Percentiles rank a stretch among this genome's conserved stretches.
Evolutionary conservation across 2,329 filamentous ascomycete species (phyloP).

Genomic region (Zasmidium cellare): DNA sequence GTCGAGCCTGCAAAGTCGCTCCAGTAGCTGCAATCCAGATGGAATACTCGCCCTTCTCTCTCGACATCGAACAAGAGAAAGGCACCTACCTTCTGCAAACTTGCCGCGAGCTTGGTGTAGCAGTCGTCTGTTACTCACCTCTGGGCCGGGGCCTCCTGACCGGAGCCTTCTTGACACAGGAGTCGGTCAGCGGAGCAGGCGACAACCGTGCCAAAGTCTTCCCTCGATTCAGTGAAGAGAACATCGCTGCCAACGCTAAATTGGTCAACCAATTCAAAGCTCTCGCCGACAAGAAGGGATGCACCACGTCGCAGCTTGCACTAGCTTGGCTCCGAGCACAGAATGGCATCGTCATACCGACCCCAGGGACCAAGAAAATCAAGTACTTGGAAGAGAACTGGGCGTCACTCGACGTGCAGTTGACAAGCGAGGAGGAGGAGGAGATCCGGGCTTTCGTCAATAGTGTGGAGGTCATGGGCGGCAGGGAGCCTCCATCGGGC

Average conservation of each 20-base stretch:
- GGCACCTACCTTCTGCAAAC: constrained; percentile 45
- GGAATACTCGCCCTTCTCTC: constrained; percentile 53
- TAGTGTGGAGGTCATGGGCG: constrained; percentile 19
- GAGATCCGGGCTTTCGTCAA: constrained; percentile 31
- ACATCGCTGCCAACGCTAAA: constrained; percentile 33
- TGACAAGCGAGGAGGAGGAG: constrained; percentile 28
- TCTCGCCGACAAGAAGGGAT: constrained; percentile 31
- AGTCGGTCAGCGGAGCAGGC: not conserved
- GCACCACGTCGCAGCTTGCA: constrained; percentile 31
- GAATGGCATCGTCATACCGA: constrained; percentile 44
- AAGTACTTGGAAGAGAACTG: constrained; percentile 31
- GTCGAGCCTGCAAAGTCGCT: constrained; percentile 50
- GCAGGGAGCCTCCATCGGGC: not conserved
- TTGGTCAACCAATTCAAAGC: constrained; percentile 28
- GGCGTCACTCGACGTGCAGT: constrained; percentile 21
- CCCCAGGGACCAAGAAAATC: constrained; percentile 40
- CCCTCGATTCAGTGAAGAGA: constrained; percentile 31
- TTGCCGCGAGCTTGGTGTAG: constrained; percentile 49
- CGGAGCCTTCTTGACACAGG: constrained; percentile 21
- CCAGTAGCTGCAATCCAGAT: constrained; percentile 55
- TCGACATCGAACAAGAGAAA: constrained; percentile 49
- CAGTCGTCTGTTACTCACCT: constrained; percentile 43
- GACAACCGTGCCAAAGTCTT: constrained; percentile 9
- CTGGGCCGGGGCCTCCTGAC: constrained; percentile 47
- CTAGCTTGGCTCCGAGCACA: constrained; percentile 35